Base-by-base conservation (phyloP, 139 green algal genomes). In the Closterium sp. region DNA sequence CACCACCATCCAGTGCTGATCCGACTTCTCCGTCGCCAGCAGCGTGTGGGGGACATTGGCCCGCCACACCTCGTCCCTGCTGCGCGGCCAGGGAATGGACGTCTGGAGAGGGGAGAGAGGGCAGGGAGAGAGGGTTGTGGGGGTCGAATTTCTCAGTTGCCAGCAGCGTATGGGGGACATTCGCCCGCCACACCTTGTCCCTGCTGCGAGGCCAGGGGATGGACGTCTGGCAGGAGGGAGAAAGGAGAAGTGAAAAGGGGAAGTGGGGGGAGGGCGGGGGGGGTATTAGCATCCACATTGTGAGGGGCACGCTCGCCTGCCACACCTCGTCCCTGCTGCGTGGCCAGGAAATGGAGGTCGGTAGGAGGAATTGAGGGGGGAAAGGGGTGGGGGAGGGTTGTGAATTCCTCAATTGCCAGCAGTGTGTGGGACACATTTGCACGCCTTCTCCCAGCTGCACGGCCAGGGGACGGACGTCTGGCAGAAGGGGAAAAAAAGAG, bases 1-100 rank as follows among this genome's bases (percentile, higher is more conserved):
- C 50, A 92, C 89, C 50, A 89, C 89, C 89, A 92, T 92, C 89
- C 89, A 92, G n/a, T n/a, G n/a, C n/a, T n/a, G n/a, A n/a, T n/a
- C n/a, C n/a, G n/a, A n/a, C n/a, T n/a, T 92, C 70, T 91, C 70
- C 6, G 21, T n/a, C 4, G 89, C 89, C 24, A 89, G 85, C 73
- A 70, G 31, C 70, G 34, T 21, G 89, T 92, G 70, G 29, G 89
- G 89, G 70, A 92, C 70, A n/a, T 92, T 92, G 9, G 89, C 9
- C 50, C n/a, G 2, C 89, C 89, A 89, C 85, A 92, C 89, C 70
- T 92, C 34, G 70, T 92, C 89, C 27, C 89, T 31, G 89, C 89
- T 92, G 21, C 29, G 21, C 17, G 70, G 89, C 89, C 89, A 92
- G 19, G 9, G 24, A 17, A 92, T 92, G 9, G 89, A 86, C 11